Percentiles rank a stretch among this genome's conserved stretches.
These are phyloP conservation scores for Leucoagaricus sp. DNA, from an alignment of 1,284 basidiomycete genomes.

Conservation along the genomic window DNA sequence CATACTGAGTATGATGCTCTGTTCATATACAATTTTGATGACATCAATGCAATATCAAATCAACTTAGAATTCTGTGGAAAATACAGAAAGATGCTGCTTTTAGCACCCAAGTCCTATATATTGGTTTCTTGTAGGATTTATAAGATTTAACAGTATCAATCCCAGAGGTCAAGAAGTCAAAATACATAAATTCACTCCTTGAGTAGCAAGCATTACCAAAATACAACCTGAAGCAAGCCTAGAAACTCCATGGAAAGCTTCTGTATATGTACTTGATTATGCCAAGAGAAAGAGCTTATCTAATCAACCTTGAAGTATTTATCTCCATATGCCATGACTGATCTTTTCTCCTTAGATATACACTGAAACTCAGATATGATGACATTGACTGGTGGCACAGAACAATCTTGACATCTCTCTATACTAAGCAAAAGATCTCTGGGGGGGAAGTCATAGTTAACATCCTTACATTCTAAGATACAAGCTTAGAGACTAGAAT, in stretches of 20 bases:
- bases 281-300: too few species aligned
- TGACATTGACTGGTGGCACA: too few species aligned
- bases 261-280: too few species aligned
- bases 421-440: not conserved
- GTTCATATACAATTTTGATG: not conserved
- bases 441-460: slow-evolving; percentile 21
- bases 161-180: slow-evolving; percentile 21
- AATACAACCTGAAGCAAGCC: too few species aligned
- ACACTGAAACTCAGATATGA: too few species aligned
- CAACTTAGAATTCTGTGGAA: slow-evolving; percentile 11
- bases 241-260: too few species aligned
- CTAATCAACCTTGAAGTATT: too few species aligned
- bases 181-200: too few species aligned
- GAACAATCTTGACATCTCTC: too few species aligned
- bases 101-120: slow-evolving; percentile 15
- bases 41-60: not conserved
- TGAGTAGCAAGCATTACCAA: too few species aligned
- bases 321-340: too few species aligned
- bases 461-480: slow-evolving; percentile 38
- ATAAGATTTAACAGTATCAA: slow-evolving; percentile 13
- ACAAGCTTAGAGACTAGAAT: slow-evolving; percentile 40
- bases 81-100: slow-evolving; percentile 20
- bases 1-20: not conserved
- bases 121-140: slow-evolving; percentile 27
- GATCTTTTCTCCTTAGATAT: too few species aligned